Evolutionary conservation across 495 filamentous ascomycete species (phyloP).

Genomic region (Tuber microsphaerosporum): DNA sequence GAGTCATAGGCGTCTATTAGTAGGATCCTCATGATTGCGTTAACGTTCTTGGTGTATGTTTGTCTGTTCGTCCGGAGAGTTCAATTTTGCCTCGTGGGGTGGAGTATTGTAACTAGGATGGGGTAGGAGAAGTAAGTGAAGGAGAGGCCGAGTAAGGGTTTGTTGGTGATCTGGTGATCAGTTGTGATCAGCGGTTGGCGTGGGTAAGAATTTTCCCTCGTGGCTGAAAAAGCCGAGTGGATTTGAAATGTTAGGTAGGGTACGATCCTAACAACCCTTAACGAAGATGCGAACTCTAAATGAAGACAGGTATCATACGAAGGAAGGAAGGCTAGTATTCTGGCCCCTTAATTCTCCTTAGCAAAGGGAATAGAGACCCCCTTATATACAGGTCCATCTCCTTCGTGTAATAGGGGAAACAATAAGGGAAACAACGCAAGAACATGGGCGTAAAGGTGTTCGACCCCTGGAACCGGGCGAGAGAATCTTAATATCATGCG

Average conservation of each 20-base stretch:
- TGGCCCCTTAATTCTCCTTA: neutral
- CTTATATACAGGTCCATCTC: neutral
- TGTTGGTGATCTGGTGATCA: slow-evolving; percentile 3
- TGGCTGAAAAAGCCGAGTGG: neutral
- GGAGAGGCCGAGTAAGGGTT: neutral
- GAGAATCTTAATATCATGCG: neutral
- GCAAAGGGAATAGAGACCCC: neutral
- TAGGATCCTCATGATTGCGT: slow-evolving; percentile 49
- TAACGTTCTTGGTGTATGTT: neutral
- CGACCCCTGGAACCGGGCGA: neutral
- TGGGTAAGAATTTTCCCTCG: neutral
- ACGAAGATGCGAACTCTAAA: neutral
- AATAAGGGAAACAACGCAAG: neutral
- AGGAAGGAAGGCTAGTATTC: neutral
- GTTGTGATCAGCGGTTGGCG: neutral
- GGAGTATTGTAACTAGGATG: neutral
- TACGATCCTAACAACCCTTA: neutral
- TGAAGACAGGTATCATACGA: too few species aligned
- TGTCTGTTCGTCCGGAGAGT: neutral
- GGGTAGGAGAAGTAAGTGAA: neutral
- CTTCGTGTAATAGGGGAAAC: neutral
- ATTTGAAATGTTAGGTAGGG: neutral
- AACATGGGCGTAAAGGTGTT: neutral
- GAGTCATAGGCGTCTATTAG: slow-evolving; percentile 94
- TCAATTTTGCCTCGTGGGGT: neutral